These are phyloP conservation scores for Ganoderma boninense DNA, from an alignment of 1,284 basidiomycete species.

Conservation along the genomic window DNA sequence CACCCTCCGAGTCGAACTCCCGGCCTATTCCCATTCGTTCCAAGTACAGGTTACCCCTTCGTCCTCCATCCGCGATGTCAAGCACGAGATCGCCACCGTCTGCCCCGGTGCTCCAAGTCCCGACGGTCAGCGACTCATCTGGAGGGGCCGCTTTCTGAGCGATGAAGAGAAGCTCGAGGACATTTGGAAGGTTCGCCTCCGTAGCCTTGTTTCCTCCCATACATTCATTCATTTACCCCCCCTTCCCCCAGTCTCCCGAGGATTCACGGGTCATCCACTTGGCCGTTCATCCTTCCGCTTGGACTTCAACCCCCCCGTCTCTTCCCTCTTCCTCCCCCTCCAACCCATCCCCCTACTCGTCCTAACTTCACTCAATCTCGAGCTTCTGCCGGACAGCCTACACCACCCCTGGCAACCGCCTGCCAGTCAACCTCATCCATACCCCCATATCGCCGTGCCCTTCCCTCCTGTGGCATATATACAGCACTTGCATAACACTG, in stretches of 20 bases:
- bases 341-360: constrained; percentile 1
- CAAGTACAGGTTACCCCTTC: constrained; percentile 56
- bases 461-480: constrained; percentile 35
- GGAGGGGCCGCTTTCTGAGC: constrained; percentile 70
- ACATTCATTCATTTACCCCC: constrained; percentile 24
- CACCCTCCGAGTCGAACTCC: constrained; percentile 73
- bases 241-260: constrained; percentile 53
- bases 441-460: constrained; percentile 23
- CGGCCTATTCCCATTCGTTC: constrained; percentile 76
- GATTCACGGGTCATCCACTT: constrained; percentile 74
- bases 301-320: constrained; percentile 60
- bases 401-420: constrained; percentile 3
- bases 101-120: constrained; percentile 73
- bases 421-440: constrained; percentile 14
- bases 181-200: constrained; percentile 69
- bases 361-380: constrained; percentile 12
- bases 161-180: constrained; percentile 72
- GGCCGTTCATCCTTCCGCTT: constrained; percentile 78
- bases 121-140: constrained; percentile 78
- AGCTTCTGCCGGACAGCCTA: constrained; percentile 7
- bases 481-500: constrained; percentile 42
- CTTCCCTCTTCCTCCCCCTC: constrained; percentile 10
- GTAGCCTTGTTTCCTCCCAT: neutral
- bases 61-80: constrained; percentile 68
- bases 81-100: constrained; percentile 64